Percentiles rank a stretch among this genome's conserved stretches.
Conservation (phyloP, 148 eudicot genomes). For the Diospyros lotus region DNA sequence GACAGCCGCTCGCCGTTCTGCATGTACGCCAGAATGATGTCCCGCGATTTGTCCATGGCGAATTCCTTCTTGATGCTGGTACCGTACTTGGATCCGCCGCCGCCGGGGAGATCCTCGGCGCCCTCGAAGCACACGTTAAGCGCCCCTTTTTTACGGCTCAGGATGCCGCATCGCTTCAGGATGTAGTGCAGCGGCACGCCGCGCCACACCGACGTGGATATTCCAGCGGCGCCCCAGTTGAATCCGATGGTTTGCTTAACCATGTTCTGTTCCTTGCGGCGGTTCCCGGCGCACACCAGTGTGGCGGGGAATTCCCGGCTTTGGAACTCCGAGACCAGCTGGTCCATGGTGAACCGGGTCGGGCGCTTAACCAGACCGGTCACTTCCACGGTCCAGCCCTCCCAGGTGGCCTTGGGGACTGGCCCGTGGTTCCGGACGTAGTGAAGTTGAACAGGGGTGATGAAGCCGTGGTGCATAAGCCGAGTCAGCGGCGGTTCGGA, state of each 20-base stretch:
- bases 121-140: slow-evolving; percentile 90
- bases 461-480: slow-evolving; percentile 92
- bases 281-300: slow-evolving; percentile 87
- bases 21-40: slow-evolving; percentile 83
- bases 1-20: slow-evolving; percentile 63
- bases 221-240: slow-evolving; percentile 91
- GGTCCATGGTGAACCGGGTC: slow-evolving; percentile 56
- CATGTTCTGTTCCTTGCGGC: slow-evolving; percentile 93
- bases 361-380: slow-evolving; percentile 69
- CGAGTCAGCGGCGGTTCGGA: slow-evolving; percentile 78
- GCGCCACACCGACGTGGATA: slow-evolving; percentile 81
- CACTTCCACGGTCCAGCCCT: slow-evolving; percentile 75
- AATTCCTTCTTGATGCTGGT: slow-evolving; percentile 63
- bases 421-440: slow-evolving; percentile 94
- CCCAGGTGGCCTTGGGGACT: slow-evolving; percentile 67
- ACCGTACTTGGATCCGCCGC: slow-evolving; percentile 92
- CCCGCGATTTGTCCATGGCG: slow-evolving; percentile 78
- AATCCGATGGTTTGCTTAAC: slow-evolving; percentile 73
- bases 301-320: slow-evolving; percentile 66
- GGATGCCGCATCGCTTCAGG: slow-evolving; percentile 62
- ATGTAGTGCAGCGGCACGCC: slow-evolving; percentile 65
- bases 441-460: slow-evolving; percentile 89
- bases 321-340: slow-evolving; percentile 53
- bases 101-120: slow-evolving; percentile 90
- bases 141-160: slow-evolving; percentile 50